Conservation (phyloP, 495 filamentous ascomycete genomes). For the Chlorociboria aeruginascens region DNA sequence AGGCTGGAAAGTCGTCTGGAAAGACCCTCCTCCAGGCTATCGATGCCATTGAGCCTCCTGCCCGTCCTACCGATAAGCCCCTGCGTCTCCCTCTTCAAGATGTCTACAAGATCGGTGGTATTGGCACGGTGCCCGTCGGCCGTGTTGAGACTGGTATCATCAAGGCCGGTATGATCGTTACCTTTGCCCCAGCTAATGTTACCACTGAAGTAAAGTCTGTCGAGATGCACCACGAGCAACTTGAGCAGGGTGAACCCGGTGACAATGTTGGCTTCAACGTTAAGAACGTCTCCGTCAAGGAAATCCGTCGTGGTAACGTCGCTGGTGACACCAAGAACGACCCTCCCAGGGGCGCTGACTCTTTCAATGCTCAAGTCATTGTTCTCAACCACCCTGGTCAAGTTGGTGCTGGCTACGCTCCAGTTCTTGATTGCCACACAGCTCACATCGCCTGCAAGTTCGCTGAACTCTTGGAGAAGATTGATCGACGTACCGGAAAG, state of each 20-base stretch:
- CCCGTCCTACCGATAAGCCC: conserved; percentile 92
- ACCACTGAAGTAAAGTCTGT: conserved; percentile 99
- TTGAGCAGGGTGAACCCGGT: conserved; percentile 87
- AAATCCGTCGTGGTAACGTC: conserved; percentile 99
- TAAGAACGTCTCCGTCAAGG: conserved; percentile 99
- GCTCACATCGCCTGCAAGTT: conserved; percentile 99
- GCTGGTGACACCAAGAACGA: conserved; percentile 99
- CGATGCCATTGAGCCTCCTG: conserved; percentile 86
- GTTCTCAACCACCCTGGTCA: conserved; percentile 99
- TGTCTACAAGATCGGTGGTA: conserved; percentile 99
- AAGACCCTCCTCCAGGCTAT: conserved; percentile 99
- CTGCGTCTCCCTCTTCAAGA: conserved; percentile 99
- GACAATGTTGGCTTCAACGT: conserved; percentile 99
- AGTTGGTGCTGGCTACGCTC: conserved; percentile 96
- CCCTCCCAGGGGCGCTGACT: conserved; percentile 75
- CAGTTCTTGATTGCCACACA: conserved; percentile 98
- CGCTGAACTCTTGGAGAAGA: conserved; percentile 97
- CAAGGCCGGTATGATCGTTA: conserved; percentile 95
- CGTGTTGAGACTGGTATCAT: conserved; percentile 99
- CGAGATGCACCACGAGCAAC: conserved; percentile 99
- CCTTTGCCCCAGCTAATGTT: conserved; percentile 92
- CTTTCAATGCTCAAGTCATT: conserved; percentile 99
- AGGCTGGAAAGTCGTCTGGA: conserved; percentile 75
- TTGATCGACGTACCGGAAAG: conserved; percentile 99
- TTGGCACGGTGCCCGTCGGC: conserved; percentile 97